These are phyloP conservation scores for Kwoniella sp. DNA, from an alignment of 768 basidiomycete genomes.

Conservation along the genomic window DNA sequence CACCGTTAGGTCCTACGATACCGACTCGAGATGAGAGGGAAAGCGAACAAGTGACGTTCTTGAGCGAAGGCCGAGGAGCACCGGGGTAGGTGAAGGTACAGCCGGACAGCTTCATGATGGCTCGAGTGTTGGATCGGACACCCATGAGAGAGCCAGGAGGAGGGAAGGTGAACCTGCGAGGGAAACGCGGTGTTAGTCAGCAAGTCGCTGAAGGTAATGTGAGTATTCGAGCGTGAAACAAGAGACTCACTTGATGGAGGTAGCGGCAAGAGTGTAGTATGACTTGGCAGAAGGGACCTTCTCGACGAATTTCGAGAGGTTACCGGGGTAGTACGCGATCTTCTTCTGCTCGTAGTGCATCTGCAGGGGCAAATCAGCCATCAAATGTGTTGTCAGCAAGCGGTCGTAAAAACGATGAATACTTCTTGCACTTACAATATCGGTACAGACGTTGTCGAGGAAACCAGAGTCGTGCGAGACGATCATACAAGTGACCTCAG, in stretches of 20 bases:
- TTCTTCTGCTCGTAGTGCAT: constrained; percentile 97
- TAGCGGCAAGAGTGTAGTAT: constrained; percentile 93
- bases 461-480: constrained; percentile 97
- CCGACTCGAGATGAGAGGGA: constrained; percentile 94
- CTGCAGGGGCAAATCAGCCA: constrained; percentile 7
- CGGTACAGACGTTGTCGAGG: constrained; percentile 91
- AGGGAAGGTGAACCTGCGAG: constrained; percentile 77
- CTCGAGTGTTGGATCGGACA: constrained; percentile 90
- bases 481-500: constrained; percentile 84
- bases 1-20: constrained; percentile 88
- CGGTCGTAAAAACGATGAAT: not conserved
- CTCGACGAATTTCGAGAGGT: constrained; percentile 85
- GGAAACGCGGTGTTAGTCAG: not conserved
- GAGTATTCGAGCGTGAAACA: not conserved
- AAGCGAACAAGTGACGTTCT: constrained; percentile 86
- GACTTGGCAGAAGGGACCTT: constrained; percentile 90
- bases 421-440: constrained; percentile 62
- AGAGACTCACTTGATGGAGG: constrained; percentile 70
- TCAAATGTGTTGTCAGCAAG: not conserved
- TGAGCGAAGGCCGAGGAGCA: constrained; percentile 72
- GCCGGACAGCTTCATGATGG: constrained; percentile 86
- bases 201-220: not conserved
- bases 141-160: constrained; percentile 95
- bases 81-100: constrained; percentile 97
- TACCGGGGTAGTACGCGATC: constrained; percentile 92